phyloP scores from a whole-genome alignment of 371 early-diverging fungal species.

The Edhazardia aedis region DNA sequence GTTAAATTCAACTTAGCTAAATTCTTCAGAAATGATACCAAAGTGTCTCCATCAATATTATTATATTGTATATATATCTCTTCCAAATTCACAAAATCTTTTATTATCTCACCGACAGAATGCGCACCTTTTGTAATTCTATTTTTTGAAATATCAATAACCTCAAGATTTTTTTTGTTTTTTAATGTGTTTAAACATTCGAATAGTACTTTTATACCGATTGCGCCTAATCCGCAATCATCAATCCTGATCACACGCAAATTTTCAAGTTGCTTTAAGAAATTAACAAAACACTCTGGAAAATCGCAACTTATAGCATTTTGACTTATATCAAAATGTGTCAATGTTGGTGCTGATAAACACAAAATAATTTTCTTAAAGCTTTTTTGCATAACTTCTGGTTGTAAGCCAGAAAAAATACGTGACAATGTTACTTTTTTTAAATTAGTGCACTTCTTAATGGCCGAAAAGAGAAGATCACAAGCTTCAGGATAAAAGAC shows the following conservation, averaged over 20 bases:
- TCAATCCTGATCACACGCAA: conserved; percentile 35
- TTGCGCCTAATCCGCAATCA: conserved; percentile 45
- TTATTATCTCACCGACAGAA: conserved; percentile 28
- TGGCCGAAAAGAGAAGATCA: background rate
- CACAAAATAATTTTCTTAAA: conserved; percentile 20
- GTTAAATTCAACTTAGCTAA: conserved; percentile 17
- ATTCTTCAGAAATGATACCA: conserved; percentile 24
- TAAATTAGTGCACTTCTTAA: background rate
- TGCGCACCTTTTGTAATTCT: conserved; percentile 30
- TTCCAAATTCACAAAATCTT: conserved; percentile 26
- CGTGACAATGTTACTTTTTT: conserved; percentile 23
- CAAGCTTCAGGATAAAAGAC: background rate
- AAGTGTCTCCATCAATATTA: conserved; percentile 33
- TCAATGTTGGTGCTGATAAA: conserved; percentile 11
- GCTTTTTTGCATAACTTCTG: conserved; percentile 29
- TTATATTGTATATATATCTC: conserved; percentile 41
- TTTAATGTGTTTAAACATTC: conserved; percentile 17
- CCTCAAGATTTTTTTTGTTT: conserved; percentile 28
- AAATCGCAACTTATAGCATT: conserved; percentile 44
- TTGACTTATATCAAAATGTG: conserved; percentile 36
- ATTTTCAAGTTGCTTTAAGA: conserved; percentile 24
- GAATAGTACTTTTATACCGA: conserved; percentile 33
- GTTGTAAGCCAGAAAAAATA: conserved; percentile 31
- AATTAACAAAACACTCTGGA: conserved; percentile 31
- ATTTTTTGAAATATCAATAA: conserved; percentile 43